Evolutionary conservation across 2,329 filamentous ascomycete species (phyloP).

Genomic region (Botrytis squamosa): DNA sequence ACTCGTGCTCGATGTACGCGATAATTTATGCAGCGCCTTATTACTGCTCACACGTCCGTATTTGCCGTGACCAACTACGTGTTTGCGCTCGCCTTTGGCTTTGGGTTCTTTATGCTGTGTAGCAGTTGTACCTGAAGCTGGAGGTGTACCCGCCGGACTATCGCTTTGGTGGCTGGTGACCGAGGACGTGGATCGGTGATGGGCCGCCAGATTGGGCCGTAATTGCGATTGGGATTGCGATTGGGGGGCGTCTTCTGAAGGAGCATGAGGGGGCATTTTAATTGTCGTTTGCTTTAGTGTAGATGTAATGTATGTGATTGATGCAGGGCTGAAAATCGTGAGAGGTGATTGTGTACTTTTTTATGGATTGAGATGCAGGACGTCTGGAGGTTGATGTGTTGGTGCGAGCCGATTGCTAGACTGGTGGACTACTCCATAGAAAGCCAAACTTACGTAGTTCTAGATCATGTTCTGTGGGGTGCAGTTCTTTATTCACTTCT

Average conservation of each 20-base stretch:
- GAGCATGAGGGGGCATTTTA: conserved; percentile 20
- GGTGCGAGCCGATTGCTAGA: conserved; percentile 20
- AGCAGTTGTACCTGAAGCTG: conserved; percentile 25
- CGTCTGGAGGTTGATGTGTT: conserved; percentile 16
- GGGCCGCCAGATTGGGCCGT: conserved; percentile 26
- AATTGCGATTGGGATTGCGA: conserved; percentile 24
- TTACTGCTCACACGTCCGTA: conserved; percentile 34
- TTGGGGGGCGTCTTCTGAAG: conserved; percentile 18
- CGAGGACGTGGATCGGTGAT: conserved; percentile 33
- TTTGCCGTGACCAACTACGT: conserved; percentile 33
- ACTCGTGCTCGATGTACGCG: conserved; percentile 23
- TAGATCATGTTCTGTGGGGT: neutral
- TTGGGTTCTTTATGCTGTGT: conserved; percentile 36
- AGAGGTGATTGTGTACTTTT: conserved; percentile 28
- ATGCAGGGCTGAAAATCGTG: conserved; percentile 19
- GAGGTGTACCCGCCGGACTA: conserved; percentile 27
- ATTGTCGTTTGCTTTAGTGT: conserved; percentile 8
- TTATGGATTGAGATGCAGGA: conserved; percentile 22
- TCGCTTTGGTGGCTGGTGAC: conserved; percentile 26
- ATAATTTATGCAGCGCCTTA: conserved; percentile 36
- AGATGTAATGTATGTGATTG: conserved; percentile 13
- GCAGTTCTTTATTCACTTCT: conserved; percentile 3
- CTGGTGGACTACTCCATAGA: conserved; percentile 1
- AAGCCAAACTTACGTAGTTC: conserved; percentile 5
- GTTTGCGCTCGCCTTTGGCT: conserved; percentile 25